These are phyloP conservation scores for Clavispora phyllophila DNA, from an alignment of 805 yeast species.

Conservation along the genomic window DNA sequence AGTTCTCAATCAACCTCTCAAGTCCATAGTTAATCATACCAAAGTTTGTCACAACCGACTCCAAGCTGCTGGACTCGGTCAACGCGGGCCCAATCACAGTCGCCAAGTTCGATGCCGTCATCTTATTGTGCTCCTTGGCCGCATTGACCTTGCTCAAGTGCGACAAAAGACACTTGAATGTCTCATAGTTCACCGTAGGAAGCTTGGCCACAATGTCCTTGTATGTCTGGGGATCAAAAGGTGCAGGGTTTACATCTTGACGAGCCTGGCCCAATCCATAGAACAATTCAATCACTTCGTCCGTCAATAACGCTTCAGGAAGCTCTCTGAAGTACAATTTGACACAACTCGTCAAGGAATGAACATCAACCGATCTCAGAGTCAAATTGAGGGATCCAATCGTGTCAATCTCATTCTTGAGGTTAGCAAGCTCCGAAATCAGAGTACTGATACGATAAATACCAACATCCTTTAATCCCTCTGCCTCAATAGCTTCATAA, in stretches of 20 bases:
- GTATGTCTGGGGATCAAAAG: constrained; percentile 13
- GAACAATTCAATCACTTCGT: constrained; percentile 57
- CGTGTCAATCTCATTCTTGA: constrained; percentile 42
- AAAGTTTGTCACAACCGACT: constrained; percentile 42
- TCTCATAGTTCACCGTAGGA: constrained; percentile 63
- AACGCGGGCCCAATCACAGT: constrained; percentile 75
- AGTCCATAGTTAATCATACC: constrained; percentile 52
- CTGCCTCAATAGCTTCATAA: constrained; percentile 71
- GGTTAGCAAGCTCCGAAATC: constrained; percentile 38
- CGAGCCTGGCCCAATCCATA: constrained; percentile 31
- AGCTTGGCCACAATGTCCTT: constrained; percentile 36
- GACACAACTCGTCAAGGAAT: constrained; percentile 83
- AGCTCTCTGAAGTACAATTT: constrained; percentile 79
- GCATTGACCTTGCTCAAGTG: constrained; percentile 70
- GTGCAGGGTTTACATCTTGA: constrained; percentile 10
- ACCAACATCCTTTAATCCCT: constrained; percentile 89
- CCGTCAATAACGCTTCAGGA: constrained; percentile 78
- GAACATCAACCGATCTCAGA: constrained; percentile 60
- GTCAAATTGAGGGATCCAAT: constrained; percentile 47
- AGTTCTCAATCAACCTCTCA: constrained; percentile 45
- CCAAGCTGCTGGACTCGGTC: constrained; percentile 50
- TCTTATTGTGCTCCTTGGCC: constrained; percentile 65
- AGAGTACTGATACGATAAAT: constrained; percentile 70
- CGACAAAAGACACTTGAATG: constrained; percentile 59
- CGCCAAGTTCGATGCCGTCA: constrained; percentile 86